Percentiles rank a stretch among this genome's conserved stretches.
Conservation (phyloP, 1,139 yeast species). For the Yamadazyma friedrichii region DNA sequence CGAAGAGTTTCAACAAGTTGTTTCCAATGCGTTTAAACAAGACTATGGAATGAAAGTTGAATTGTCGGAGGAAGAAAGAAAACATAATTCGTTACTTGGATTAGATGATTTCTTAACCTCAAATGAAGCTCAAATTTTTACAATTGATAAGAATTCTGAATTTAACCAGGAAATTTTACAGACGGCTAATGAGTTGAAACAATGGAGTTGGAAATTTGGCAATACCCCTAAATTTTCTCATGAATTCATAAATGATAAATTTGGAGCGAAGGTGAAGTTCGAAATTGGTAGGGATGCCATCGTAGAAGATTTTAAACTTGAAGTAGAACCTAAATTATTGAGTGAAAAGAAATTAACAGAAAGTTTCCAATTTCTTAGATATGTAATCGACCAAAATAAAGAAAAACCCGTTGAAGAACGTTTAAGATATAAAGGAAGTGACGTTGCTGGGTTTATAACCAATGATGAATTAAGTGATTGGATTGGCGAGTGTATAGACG, state of each 20-base stretch:
- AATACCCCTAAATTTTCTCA: constrained; percentile 67
- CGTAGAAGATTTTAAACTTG: constrained; percentile 23
- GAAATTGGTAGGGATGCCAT: constrained; percentile 41
- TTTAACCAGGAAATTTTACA: constrained; percentile 49
- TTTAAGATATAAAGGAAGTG: constrained; percentile 41
- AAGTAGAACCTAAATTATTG: constrained; percentile 18
- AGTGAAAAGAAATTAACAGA: constrained; percentile 17
- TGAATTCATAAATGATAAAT: constrained; percentile 28
- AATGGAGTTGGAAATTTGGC: constrained; percentile 76
- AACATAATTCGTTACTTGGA: constrained; percentile 32
- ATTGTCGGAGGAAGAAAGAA: constrained; percentile 12
- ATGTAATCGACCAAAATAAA: constrained; percentile 22
- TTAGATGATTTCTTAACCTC: constrained; percentile 29
- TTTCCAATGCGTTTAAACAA: constrained; percentile 43
- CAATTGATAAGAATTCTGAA: constrained; percentile 26
- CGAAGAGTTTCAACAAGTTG: constrained; percentile 48
- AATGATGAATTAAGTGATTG: constrained; percentile 47
- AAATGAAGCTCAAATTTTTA: constrained; percentile 15
- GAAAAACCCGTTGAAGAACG: constrained; percentile 12
- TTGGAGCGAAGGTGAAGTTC: constrained; percentile 35
- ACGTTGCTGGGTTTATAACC: constrained; percentile 44
- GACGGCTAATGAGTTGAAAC: constrained; percentile 42
- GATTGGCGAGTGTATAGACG: constrained; percentile 49
- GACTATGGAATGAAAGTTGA: constrained; percentile 25
- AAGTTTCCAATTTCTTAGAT: constrained; percentile 31